phyloP scores from a whole-genome alignment of 352 stramenopile species.

The Phytopythium ostracodes region DNA sequence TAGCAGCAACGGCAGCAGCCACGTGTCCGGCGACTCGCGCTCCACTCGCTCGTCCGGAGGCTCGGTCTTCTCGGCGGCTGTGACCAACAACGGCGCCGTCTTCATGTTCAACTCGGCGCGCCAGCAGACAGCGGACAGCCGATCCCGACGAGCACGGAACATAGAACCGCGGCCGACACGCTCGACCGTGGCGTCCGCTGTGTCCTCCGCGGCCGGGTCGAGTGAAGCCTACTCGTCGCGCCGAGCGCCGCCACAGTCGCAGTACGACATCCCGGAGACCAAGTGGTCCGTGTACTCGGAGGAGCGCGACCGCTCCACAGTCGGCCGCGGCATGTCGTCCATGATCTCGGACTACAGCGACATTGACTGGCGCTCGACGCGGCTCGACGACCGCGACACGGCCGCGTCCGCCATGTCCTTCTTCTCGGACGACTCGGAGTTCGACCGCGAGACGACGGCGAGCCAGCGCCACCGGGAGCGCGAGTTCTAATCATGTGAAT shows the following conservation, averaged over 20 bases:
- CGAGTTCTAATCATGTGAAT: conserved; percentile 23
- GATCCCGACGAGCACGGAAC: neutral
- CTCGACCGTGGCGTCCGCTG: neutral
- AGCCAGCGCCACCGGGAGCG: conserved; percentile 8
- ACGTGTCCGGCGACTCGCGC: conserved; percentile 3
- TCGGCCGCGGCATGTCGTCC: conserved; percentile 6
- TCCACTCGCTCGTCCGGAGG: conserved; percentile 4
- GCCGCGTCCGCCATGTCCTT: conserved; percentile 26
- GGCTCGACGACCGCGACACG: conserved; percentile 14
- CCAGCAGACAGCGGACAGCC: neutral
- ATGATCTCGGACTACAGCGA: conserved; percentile 10
- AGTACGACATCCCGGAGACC: neutral
- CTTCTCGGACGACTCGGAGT: conserved; percentile 36
- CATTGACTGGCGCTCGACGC: conserved; percentile 6
- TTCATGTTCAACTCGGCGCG: neutral
- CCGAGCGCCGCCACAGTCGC: neutral
- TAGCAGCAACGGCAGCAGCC: conserved; percentile 5
- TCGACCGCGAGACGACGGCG: conserved; percentile 11
- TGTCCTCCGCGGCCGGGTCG: neutral
- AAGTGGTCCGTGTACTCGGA: conserved; percentile 10
- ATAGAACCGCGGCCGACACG: neutral
- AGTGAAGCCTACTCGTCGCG: neutral
- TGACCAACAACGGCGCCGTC: conserved; percentile 7
- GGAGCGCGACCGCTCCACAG: conserved; percentile 2
- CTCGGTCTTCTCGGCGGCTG: conserved; percentile 6